A percentile compares a stretch with the other conserved stretches of the same genome.
Evolutionary conservation across 768 basidiomycete genomes (phyloP).

Genomic region (Leucosporidium scottii): DNA sequence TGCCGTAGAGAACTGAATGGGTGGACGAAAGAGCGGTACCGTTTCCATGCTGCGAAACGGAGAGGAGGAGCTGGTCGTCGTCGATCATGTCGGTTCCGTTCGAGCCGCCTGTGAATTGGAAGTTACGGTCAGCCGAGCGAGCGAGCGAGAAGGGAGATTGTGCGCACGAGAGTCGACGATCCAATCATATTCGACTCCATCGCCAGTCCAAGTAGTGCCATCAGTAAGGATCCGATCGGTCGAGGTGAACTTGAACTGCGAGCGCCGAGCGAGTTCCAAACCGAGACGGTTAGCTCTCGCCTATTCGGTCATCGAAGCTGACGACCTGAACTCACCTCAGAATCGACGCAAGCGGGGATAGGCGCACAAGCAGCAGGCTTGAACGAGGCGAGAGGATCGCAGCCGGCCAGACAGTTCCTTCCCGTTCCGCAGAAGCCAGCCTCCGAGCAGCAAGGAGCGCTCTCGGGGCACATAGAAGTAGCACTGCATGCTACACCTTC

Average conservation of each 20-base stretch:
- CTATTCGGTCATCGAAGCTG: too few relatives aligned
- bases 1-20: conserved; percentile 40
- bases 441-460: conserved; percentile 24
- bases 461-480: neutral
- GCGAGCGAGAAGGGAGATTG: too few relatives aligned
- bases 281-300: neutral
- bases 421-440: conserved; percentile 24
- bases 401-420: conserved; percentile 27
- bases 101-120: too few relatives aligned
- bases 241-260: conserved; percentile 3
- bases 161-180: conserved; percentile 16
- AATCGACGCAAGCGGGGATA: conserved; percentile 6
- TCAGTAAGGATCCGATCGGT: conserved; percentile 2
- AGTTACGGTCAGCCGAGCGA: too few relatives aligned
- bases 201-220: conserved; percentile 23
- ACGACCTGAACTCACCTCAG: conserved; percentile 7
- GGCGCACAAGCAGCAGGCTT: conserved; percentile 12
- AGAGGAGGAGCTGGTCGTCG: conserved; percentile 6
- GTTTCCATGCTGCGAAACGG: conserved; percentile 11
- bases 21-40: conserved; percentile 41
- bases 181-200: conserved; percentile 19
- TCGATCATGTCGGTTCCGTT: neutral
- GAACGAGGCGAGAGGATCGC: conserved; percentile 21
- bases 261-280: too few relatives aligned
- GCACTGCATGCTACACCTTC: neutral